Conservation (phyloP, 2,329 filamentous ascomycete species). For the Epichloe typhina region DNA sequence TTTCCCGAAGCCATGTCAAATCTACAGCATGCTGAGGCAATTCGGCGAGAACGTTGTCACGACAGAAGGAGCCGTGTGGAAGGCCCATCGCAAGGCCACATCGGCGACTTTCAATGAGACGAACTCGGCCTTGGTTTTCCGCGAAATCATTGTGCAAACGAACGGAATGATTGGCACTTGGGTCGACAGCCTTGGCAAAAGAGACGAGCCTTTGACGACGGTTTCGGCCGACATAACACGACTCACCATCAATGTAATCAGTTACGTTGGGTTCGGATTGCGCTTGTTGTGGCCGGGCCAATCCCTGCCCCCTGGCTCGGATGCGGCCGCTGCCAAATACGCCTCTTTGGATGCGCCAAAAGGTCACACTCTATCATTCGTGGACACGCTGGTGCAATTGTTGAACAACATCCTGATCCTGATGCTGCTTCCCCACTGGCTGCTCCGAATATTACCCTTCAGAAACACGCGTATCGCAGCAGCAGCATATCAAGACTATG, state of each 20-base stretch:
- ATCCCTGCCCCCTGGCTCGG: slow-evolving; percentile 27
- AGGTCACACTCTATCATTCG: slow-evolving; percentile 53
- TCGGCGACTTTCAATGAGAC: slow-evolving; percentile 64
- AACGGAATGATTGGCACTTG: slow-evolving; percentile 46
- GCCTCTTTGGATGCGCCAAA: slow-evolving; percentile 29
- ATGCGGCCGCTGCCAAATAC: slow-evolving; percentile 35
- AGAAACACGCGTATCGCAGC: slow-evolving; percentile 37
- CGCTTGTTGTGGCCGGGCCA: slow-evolving; percentile 50
- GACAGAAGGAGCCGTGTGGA: slow-evolving; percentile 57
- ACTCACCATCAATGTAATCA: slow-evolving; percentile 41
- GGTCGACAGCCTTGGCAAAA: slow-evolving; percentile 23
- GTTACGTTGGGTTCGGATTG: slow-evolving; percentile 60
- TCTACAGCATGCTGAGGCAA: slow-evolving; percentile 22
- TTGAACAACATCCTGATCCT: slow-evolving; percentile 52
- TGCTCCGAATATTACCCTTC: slow-evolving; percentile 40
- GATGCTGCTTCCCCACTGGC: slow-evolving; percentile 43
- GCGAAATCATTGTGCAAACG: slow-evolving; percentile 49
- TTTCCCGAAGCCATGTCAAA: slow-evolving; percentile 40
- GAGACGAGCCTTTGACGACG: slow-evolving; percentile 34
- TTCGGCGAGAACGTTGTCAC: slow-evolving; percentile 63
- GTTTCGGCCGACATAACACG: slow-evolving; percentile 53
- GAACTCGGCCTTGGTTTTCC: slow-evolving; percentile 56
- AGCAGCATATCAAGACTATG: slow-evolving; percentile 48
- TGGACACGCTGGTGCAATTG: slow-evolving; percentile 45
- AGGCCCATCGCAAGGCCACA: slow-evolving; percentile 58